phyloP scores from a whole-genome alignment of 345 rosid species.

The Arabidopsis arenosa region DNA sequence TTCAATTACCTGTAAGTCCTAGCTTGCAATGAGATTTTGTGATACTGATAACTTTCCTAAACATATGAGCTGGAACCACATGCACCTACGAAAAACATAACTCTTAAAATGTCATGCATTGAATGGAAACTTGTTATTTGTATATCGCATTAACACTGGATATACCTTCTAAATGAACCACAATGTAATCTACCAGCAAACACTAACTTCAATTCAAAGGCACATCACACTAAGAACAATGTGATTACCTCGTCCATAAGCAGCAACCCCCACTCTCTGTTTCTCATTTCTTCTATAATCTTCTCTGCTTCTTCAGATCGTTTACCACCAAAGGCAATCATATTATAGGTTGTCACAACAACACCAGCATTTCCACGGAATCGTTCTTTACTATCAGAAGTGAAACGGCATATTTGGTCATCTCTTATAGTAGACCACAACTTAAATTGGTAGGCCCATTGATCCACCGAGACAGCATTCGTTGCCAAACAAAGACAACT shows the following conservation, averaged over 20 bases:
- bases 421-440: conserved; percentile 92
- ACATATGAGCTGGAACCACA: conserved; percentile 99
- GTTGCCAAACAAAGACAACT: conserved; percentile 99
- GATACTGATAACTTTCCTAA: conserved; percentile 94
- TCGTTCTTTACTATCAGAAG: conserved; percentile 97
- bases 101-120: background rate
- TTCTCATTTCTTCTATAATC: conserved; percentile 95
- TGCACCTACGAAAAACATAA: conserved; percentile 62
- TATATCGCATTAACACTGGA: background rate
- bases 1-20: conserved; percentile 82
- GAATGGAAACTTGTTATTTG: background rate
- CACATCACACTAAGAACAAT: background rate
- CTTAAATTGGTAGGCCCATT: conserved; percentile 95
- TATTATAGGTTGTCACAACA: conserved; percentile 94
- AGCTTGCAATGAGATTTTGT: conserved; percentile 99
- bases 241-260: conserved; percentile 94
- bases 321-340: conserved; percentile 99
- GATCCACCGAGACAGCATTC: conserved; percentile 98
- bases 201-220: background rate
- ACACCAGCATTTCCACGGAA: conserved; percentile 98
- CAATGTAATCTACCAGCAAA: background rate
- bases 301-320: conserved; percentile 96
- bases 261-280: conserved; percentile 97
- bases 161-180: background rate
- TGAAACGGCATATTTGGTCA: conserved; percentile 90